Conservation (phyloP, 2,329 filamentous ascomycete species). For the Fusarium sp. region DNA sequence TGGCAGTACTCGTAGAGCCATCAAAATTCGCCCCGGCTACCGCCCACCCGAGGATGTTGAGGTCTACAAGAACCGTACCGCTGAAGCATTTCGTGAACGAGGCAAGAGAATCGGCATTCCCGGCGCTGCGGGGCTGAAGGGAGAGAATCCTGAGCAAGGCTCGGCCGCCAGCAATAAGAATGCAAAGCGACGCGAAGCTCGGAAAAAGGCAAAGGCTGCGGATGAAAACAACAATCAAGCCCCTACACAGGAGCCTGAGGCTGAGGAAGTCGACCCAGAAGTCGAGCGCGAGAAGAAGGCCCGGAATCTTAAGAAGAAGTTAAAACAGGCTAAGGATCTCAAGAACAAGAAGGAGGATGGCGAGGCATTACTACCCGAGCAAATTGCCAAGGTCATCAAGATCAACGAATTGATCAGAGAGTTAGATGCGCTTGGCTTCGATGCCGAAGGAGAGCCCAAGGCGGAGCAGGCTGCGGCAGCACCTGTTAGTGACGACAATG, state of each 20-base stretch:
- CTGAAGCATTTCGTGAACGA: slow-evolving; percentile 83
- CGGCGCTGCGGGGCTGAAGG: slow-evolving; percentile 70
- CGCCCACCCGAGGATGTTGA: slow-evolving; percentile 94
- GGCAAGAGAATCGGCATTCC: slow-evolving; percentile 71
- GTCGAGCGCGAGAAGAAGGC: slow-evolving; percentile 92
- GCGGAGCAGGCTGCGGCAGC: slow-evolving; percentile 22
- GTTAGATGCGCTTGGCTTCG: slow-evolving; percentile 84
- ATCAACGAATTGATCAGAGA: slow-evolving; percentile 94
- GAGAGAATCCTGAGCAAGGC: slow-evolving; percentile 57
- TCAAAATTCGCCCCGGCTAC: slow-evolving; percentile 93
- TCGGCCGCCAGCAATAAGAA: slow-evolving; percentile 79
- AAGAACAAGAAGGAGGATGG: slow-evolving; percentile 91
- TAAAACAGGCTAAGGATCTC: slow-evolving; percentile 91
- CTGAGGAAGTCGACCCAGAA: slow-evolving; percentile 69
- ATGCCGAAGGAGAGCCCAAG: slow-evolving; percentile 74
- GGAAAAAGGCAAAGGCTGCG: slow-evolving; percentile 63
- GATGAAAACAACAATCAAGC: slow-evolving; percentile 65
- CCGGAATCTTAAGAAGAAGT: slow-evolving; percentile 89
- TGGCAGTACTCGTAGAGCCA: slow-evolving; percentile 91
- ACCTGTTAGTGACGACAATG: slow-evolving; percentile 12
- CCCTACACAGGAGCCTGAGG: slow-evolving; percentile 33
- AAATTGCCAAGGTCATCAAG: slow-evolving; percentile 97
- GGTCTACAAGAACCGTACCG: slow-evolving; percentile 92
- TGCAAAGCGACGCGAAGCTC: slow-evolving; percentile 73
- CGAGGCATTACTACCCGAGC: slow-evolving; percentile 84